phyloP scores from a whole-genome alignment of 2,329 filamentous ascomycete species.

The Fusarium longipes region DNA sequence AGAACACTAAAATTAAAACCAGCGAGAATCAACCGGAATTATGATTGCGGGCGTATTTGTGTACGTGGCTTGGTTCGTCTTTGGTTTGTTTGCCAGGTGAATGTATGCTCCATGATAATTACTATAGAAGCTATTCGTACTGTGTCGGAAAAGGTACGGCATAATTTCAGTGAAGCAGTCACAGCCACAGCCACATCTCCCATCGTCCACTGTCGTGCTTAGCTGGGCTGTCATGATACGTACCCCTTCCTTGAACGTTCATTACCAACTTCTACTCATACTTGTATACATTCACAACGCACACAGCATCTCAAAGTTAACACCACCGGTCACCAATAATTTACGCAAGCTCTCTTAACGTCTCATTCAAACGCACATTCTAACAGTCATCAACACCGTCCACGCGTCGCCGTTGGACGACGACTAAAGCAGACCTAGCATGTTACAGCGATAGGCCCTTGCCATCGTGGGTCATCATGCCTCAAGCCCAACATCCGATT shows the following conservation, averaged over 20 bases:
- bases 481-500: slow-evolving; percentile 57
- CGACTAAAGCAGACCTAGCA: slow-evolving; percentile 31
- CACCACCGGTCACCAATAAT: not conserved
- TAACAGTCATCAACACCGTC: not conserved
- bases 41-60: not conserved
- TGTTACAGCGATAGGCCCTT: slow-evolving; percentile 40
- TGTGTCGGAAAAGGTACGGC: slow-evolving; percentile 34
- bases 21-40: not conserved
- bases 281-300: slow-evolving; percentile 3
- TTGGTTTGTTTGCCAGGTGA: slow-evolving; percentile 23
- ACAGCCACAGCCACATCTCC: slow-evolving; percentile 18
- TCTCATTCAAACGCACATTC: not conserved
- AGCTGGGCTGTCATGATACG: slow-evolving; percentile 28
- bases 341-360: not conserved
- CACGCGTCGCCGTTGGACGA: slow-evolving; percentile 19
- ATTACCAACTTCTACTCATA: not conserved
- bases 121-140: slow-evolving; percentile 32
- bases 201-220: too few species aligned
- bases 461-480: slow-evolving; percentile 54
- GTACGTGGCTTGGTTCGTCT: slow-evolving; percentile 4
- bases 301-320: slow-evolving; percentile 15
- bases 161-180: not conserved
- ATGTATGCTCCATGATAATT: slow-evolving; percentile 18
- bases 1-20: not conserved
- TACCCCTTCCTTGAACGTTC: slow-evolving; percentile 18